These are phyloP conservation scores for Suillus sp. DNA, from an alignment of 768 basidiomycete species.

Conservation along the genomic window DNA sequence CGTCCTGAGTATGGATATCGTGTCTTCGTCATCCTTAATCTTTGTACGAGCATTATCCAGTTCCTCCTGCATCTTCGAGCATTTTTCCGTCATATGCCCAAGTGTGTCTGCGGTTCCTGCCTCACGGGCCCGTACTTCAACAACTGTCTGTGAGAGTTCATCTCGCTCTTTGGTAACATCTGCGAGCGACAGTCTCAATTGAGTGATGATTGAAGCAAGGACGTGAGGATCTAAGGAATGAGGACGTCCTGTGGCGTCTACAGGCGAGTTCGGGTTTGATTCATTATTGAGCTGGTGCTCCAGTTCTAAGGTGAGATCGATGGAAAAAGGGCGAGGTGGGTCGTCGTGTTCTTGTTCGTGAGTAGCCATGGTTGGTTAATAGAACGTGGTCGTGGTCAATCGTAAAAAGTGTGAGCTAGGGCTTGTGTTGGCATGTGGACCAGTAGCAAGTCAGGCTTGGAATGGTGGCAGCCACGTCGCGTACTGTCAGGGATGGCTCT, in stretches of 20 bases:
- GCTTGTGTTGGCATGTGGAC: constrained; percentile 16
- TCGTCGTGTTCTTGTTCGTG: constrained; percentile 23
- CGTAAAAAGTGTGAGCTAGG: constrained; percentile 7
- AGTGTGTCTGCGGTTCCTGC: constrained; percentile 64
- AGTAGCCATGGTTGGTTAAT: constrained; percentile 33
- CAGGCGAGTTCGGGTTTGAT: constrained; percentile 52
- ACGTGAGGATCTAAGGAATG: constrained; percentile 72
- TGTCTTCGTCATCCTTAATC: constrained; percentile 73
- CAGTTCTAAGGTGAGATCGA: constrained; percentile 79
- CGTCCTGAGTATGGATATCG: constrained; percentile 70
- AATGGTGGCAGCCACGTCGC: constrained; percentile 14
- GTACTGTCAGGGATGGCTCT: neutral
- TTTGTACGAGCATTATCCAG: constrained; percentile 52
- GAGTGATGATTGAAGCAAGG: constrained; percentile 73
- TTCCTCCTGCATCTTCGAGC: constrained; percentile 56
- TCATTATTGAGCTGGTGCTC: constrained; percentile 75
- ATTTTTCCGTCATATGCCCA: constrained; percentile 66
- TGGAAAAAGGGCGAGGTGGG: constrained; percentile 49
- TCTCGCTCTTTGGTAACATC: constrained; percentile 74
- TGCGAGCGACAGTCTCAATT: constrained; percentile 65
- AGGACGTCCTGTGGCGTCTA: constrained; percentile 37
- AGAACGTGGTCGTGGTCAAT: neutral
- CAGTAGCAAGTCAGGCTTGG: constrained; percentile 1
- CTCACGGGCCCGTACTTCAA: constrained; percentile 53
- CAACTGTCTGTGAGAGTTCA: constrained; percentile 56